Percentiles rank a stretch among this genome's conserved stretches.
These are phyloP conservation scores for Diaporthe caulivora DNA, from an alignment of 2,329 filamentous ascomycete genomes.

Conservation along the genomic window DNA sequence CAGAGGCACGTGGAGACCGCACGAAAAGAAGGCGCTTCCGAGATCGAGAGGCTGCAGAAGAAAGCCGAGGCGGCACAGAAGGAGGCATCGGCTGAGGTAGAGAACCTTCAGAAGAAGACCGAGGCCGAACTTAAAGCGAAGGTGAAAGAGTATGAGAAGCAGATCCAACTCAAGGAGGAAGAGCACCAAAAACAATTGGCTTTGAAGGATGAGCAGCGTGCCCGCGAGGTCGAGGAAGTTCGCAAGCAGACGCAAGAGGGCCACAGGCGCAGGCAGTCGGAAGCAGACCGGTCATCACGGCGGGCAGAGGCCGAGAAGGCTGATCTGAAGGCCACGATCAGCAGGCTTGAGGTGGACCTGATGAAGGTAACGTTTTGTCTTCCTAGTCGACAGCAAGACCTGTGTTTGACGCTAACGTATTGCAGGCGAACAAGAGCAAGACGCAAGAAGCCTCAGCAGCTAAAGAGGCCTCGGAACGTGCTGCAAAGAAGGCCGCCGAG, in stretches of 20 bases:
- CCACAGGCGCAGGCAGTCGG: constrained; percentile 37
- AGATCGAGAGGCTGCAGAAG: constrained; percentile 57
- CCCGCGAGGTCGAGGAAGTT: constrained; percentile 55
- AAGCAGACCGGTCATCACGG: constrained; percentile 61
- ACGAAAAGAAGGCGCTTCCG: constrained; percentile 31
- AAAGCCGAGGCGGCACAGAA: constrained; percentile 67
- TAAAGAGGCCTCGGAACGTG: constrained; percentile 55
- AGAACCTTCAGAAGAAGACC: constrained; percentile 10
- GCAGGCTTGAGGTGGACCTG: constrained; percentile 71
- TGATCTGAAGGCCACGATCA: constrained; percentile 72
- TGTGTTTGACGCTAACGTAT: constrained; percentile 39
- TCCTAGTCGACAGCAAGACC: background rate
- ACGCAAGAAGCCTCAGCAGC: constrained; percentile 70
- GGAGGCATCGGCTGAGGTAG: constrained; percentile 32
- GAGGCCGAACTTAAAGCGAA: constrained; percentile 26
- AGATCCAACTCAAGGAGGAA: constrained; percentile 29
- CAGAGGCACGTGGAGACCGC: constrained; percentile 37
- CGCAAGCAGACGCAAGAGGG: constrained; percentile 61
- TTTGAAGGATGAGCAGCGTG: constrained; percentile 52
- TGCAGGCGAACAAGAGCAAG: constrained; percentile 70
- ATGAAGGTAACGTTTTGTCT: constrained; percentile 65
- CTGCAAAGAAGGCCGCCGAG: constrained; percentile 56
- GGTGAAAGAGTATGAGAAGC: constrained; percentile 24
- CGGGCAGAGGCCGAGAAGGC: constrained; percentile 71
- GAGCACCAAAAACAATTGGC: constrained; percentile 39